Evolutionary conservation across 139 green algal species (phyloP).

Genomic region (Gonium pectorale): DNA sequence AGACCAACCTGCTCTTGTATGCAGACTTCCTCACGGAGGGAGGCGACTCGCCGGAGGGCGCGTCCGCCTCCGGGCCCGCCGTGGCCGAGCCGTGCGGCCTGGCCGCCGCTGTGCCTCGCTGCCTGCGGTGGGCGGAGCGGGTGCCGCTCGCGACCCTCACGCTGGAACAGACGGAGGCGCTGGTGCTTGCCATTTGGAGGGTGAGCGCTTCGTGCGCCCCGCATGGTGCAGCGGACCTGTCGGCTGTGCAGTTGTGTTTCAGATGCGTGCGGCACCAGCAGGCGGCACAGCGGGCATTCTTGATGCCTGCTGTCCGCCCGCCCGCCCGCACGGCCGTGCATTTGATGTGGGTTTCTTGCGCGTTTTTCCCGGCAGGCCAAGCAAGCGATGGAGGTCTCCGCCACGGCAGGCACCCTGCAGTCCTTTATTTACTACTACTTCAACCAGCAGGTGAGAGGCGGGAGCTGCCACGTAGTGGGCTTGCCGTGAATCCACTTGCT

Average conservation of each 20-base stretch:
- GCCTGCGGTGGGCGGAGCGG: conserved; percentile 41
- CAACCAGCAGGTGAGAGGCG: conserved; percentile 16
- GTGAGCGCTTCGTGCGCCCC: no score
- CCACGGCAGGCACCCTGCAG: conserved; percentile 27
- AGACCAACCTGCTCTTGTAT: neutral
- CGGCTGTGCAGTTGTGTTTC: no score
- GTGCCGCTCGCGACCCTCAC: conserved; percentile 1
- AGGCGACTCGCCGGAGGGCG: neutral
- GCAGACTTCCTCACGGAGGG: conserved; percentile 54
- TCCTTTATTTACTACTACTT: conserved; percentile 54
- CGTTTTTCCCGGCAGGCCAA: conserved; percentile 18
- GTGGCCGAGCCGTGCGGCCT: conserved; percentile 34
- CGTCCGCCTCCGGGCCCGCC: neutral
- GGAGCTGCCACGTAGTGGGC: no score
- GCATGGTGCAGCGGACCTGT: no score
- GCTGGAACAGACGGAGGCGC: conserved; percentile 33
- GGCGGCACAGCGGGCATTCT: no score
- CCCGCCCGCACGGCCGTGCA: no score
- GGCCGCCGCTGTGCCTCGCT: conserved; percentile 40
- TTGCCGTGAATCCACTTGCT: no score
- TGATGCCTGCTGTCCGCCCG: no score
- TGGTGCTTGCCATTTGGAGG: conserved; percentile 23
- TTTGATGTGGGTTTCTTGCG: no score
- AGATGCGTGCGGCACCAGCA: neutral
- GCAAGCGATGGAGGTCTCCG: conserved; percentile 9